Evolutionary conservation across 768 basidiomycete genomes (phyloP), one percentile per base, ranked within the genome.

Genomic region (Porpolomopsis calyptriformis): DNA sequence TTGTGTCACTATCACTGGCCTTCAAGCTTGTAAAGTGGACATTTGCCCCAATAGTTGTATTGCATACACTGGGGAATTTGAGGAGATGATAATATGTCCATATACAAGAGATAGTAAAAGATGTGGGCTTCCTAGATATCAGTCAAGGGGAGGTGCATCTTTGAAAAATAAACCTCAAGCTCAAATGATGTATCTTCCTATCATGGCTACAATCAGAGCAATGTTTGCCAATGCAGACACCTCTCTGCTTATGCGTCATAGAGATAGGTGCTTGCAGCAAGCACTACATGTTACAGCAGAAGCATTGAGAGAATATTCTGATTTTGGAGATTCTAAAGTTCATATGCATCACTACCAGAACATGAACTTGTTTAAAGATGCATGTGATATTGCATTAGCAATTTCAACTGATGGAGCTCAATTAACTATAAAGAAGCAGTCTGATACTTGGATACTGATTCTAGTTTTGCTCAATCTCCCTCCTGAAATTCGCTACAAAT

Each of bases 371-470:
- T 61, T 63, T 40, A 10, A 59, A 49, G 56, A 55, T 45, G 16
- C 40, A 12, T 41, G 51, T 18, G 60, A 61, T 45, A 48, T 55
- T 29, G 54, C 53, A 16, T 54, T 57, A 39, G 54, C 54, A 6
- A 33, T 56, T 5, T n/a, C n/a, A n/a, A n/a, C n/a, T n/a, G n/a
- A n/a, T n/a, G n/a, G n/a, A n/a, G n/a, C n/a, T n/a, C n/a, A 62
- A 45, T 47, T 64, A n/a, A 62, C 61, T 22, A 55, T 62, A 53
- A 64, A 64, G 41, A 64, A 64, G 39, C 59, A 61, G 34, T 61
- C 57, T 11, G 54, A 60, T 37, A 55, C 52, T 2, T 62, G 55
- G 57, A 43, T 62, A 22, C 12, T 58, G 2, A 52, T 57, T 36
- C 14, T 59, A 2, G 49, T 56, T 9, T 23, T 60, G 4, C 48